Base-by-base conservation (phyloP, 192 early-diverging fungal species). In the Backusella psychrophila region DNA sequence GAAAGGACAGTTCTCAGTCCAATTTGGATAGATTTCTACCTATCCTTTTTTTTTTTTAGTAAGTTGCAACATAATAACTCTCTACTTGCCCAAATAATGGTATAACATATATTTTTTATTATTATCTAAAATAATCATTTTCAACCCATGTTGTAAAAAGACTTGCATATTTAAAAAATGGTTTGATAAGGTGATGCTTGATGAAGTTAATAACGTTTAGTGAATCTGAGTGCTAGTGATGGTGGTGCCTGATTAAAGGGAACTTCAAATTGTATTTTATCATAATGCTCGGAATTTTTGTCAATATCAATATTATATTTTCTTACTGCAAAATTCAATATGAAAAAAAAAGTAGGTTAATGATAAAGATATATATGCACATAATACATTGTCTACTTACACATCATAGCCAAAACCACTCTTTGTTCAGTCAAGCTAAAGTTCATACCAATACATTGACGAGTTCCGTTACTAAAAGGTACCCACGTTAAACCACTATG, bases 341-440 rank as follows among this genome's bases (percentile, higher is more conserved):
- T n/a, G 8, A 8, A 63, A 9, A 53, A 21, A 6, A 21, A 53
- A 53, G n/a, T 5, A 33, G 31, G 23, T 26, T 26, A 59, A 59
- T 29, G 1, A 26, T 21, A 26, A 9, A 21, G 23, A 2, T 26
- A 26, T 8, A 3, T 36, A 68, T 68, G 15, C 36, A 68, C 2
- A 36, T 19, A 34, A 67, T 9, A 49, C 1, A 17, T 3, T 12
- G 42, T 29, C 1, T 35, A 77, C 79, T 76, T 80, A 80, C 79
- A 78, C 33, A 91, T 71, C 82, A 88, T 82, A 19, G 86, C 80
- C 29, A 91, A 74, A 35, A 87, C 53, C 23, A 92, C 82, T 63
- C 86, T 86, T 83, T 90, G 89, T 46, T 87, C 88, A 29, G 87
- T 79, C 56, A 92, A 78, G 2, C 84, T 83, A 73, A 92, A 91